Base-by-base conservation (phyloP, 768 basidiomycete species). In the Pleurotus tuoliensis region DNA sequence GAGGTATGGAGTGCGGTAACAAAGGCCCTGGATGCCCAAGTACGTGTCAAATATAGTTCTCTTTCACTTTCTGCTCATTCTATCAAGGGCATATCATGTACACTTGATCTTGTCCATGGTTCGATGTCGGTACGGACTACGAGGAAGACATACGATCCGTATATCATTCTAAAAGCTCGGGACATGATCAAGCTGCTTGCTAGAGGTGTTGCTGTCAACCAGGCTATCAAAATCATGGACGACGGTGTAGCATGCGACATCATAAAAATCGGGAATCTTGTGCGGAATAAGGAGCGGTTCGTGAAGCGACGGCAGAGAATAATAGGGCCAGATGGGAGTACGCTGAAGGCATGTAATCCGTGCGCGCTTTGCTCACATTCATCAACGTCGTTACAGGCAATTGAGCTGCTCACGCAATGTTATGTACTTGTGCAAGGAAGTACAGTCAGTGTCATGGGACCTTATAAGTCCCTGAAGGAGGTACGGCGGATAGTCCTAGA, bases 381-480 rank as follows among this genome's bases (percentile, higher is more conserved):
- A 34, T 34, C 30, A 34, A 34, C 30, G 46, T 7, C 22, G 16
- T 20, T 13, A 8, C 60, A 98, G 95, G 97, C 97, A 1, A 97
- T 99, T 61, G 97, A 99, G 62, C 81, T 99, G 12, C 75, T 99
- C 55, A 98, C 97, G 12, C 86, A 91, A 65, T 98, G 95, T 66
- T 99, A 99, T 68, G 92, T 99, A 22, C 81, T 99, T 16, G 97
- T 99, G 2, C 97, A 98, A 76, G 97, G 97, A 60, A 98, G 83
- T 70, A 99, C 97, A 1, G 97, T 99, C 56, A 93, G 94, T 50
- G 94, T 93, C 11, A 98, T 98, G 94, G 97, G 97, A 3, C 89
- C 94, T 0, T 90, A 90, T 76, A 97, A 96, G 66, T 88, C 89
- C 0, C 76, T 99, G 16, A 98, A 98, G 69, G 97, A 99, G 71